Evolutionary conservation across 805 yeast genomes (phyloP).

Genomic region (Starmerella bombi): DNA sequence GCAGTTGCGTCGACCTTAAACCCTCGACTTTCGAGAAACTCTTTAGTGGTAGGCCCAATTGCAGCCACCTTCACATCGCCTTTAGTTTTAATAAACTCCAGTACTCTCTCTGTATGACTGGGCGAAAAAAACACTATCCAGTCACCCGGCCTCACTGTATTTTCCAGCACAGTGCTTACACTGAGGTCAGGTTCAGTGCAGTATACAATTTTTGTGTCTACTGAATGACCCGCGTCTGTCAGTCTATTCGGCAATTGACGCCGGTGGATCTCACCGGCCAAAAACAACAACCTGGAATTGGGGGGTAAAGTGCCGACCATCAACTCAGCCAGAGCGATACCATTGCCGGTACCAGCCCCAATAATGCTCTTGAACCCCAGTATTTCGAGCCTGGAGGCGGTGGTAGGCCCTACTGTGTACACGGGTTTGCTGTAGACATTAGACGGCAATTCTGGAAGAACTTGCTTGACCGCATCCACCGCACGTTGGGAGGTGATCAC

Average conservation of each 20-base stretch:
- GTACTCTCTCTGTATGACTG: constrained; percentile 62
- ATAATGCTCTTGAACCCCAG: constrained; percentile 55
- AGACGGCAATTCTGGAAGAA: constrained; percentile 25
- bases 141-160: constrained; percentile 20
- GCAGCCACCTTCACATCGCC: constrained; percentile 45
- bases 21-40: constrained; percentile 42
- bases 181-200: constrained; percentile 44
- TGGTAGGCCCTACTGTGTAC: constrained; percentile 89
- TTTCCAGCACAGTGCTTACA: constrained; percentile 29
- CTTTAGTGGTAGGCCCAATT: constrained; percentile 81
- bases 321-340: constrained; percentile 50
- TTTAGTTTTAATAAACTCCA: constrained; percentile 32
- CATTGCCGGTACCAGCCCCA: constrained; percentile 77
- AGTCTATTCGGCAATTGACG: constrained; percentile 66
- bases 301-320: constrained; percentile 31
- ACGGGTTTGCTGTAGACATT: constrained; percentile 31
- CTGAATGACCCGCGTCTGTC: constrained; percentile 30
- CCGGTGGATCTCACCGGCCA: constrained; percentile 76
- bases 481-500: constrained; percentile 87
- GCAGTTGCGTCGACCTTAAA: constrained; percentile 54
- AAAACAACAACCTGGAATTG: constrained; percentile 35
- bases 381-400: constrained; percentile 41
- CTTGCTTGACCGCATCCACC: constrained; percentile 53
- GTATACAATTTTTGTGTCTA: constrained; percentile 55
- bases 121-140: constrained; percentile 90